Evolutionary conservation across 1,284 basidiomycete genomes (phyloP).

Genomic region (Cryptococcus sp.): DNA sequence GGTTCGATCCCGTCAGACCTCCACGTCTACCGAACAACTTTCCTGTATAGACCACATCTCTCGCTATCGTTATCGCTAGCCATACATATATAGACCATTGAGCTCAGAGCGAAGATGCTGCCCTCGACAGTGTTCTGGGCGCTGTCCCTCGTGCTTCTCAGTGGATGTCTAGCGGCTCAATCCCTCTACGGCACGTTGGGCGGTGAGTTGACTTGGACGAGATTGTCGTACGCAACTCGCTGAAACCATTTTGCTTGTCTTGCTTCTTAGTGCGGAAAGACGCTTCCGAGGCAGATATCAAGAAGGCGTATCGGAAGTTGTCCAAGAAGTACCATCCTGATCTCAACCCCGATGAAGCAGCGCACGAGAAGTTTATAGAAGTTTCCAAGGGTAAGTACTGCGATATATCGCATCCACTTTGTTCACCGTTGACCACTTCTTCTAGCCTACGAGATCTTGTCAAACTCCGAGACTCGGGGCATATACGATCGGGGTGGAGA

Average conservation of each 20-base stretch:
- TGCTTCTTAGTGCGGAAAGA: constrained; percentile 65
- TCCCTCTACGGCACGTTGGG: constrained; percentile 54
- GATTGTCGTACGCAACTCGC: not conserved
- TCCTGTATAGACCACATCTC: not conserved
- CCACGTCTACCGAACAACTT: not conserved
- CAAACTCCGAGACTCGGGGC: constrained; percentile 78
- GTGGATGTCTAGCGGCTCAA: constrained; percentile 42
- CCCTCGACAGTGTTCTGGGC: constrained; percentile 28
- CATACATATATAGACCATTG: not conserved
- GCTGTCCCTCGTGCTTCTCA: constrained; percentile 40
- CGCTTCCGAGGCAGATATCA: constrained; percentile 82
- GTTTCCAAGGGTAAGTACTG: constrained; percentile 73
- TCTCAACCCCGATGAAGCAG: constrained; percentile 81
- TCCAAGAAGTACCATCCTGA: constrained; percentile 90
- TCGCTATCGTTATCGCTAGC: too few relatives aligned
- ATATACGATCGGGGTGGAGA: constrained; percentile 92
- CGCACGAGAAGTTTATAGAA: constrained; percentile 83
- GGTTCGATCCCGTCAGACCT: too few relatives aligned
- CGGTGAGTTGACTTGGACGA: constrained; percentile 29
- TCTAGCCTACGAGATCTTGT: constrained; percentile 88
- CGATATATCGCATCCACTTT: not conserved
- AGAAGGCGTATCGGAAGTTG: constrained; percentile 81
- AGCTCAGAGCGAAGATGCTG: constrained; percentile 25
- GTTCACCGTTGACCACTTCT: not conserved
- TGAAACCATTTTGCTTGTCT: not conserved